These are phyloP conservation scores for Hepatocystis sp. DNA, from an alignment of 169 alveolate genomes.

Conservation along the genomic window DNA sequence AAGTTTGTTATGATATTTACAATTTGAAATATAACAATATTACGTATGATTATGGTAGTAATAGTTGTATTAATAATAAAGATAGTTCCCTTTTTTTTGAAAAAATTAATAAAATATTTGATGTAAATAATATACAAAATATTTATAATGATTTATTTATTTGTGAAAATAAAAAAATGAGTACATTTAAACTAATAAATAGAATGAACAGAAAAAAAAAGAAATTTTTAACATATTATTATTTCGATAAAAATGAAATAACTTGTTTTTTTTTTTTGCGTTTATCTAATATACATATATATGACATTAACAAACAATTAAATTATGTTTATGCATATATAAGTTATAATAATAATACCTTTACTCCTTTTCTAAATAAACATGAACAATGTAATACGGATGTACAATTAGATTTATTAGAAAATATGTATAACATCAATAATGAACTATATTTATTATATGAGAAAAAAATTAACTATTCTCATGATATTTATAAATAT, in stretches of 20 bases:
- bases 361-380: conserved; percentile 65
- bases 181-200: conserved; percentile 51
- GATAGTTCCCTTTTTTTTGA: conserved; percentile 7
- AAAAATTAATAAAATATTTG: conserved; percentile 51
- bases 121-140: conserved; percentile 47
- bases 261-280: conserved; percentile 50
- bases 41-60: not conserved
- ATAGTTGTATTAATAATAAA: too few relatives aligned
- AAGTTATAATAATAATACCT: conserved; percentile 65
- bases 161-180: conserved; percentile 73
- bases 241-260: conserved; percentile 43
- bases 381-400: conserved; percentile 37
- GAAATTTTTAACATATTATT: conserved; percentile 40
- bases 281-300: conserved; percentile 64
- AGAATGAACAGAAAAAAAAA: conserved; percentile 54
- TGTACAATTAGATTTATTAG: conserved; percentile 71
- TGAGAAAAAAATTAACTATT: conserved; percentile 56
- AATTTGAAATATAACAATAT: not conserved
- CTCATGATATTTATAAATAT: conserved; percentile 73
- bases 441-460: conserved; percentile 69
- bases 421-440: conserved; percentile 65
- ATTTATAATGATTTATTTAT: conserved; percentile 56
- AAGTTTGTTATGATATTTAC: too few relatives aligned
- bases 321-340: conserved; percentile 61
- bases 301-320: conserved; percentile 66